Percentiles rank a stretch among this genome's conserved stretches.
phyloP scores from a whole-genome alignment of 202 grass and related monocot species.

The Zoysia matrella region DNA sequence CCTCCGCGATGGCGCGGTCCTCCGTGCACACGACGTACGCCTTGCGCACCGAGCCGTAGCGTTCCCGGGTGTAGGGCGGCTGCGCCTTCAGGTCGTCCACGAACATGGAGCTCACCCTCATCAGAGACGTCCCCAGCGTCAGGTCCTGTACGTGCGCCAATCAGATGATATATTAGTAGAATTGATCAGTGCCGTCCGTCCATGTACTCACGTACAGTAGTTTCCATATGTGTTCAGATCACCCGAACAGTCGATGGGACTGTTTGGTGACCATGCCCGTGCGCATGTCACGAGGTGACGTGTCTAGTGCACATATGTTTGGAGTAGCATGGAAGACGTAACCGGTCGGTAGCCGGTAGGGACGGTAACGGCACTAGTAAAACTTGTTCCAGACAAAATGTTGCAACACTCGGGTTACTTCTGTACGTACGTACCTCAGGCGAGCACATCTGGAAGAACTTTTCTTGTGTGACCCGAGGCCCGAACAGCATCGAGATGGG shows the following conservation, averaged over 20 bases:
- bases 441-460: constrained; percentile 58
- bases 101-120: constrained; percentile 63
- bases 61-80: constrained; percentile 34
- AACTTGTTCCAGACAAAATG: neutral
- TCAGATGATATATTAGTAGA: no score
- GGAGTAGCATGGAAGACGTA: no score
- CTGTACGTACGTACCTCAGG: constrained; percentile 52
- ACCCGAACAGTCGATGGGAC: no score
- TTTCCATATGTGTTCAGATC: no score
- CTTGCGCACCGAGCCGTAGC: constrained; percentile 61
- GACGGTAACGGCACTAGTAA: neutral
- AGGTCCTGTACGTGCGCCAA: constrained; percentile 46
- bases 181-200: no score
- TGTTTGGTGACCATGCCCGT: no score
- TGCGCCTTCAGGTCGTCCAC: constrained; percentile 48
- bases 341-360: no score
- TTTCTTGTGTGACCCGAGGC: constrained; percentile 33
- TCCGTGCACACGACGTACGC: constrained; percentile 58
- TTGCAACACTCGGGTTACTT: neutral
- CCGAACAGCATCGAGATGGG: constrained; percentile 52
- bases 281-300: no score
- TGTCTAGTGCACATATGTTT: no score
- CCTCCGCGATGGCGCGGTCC: constrained; percentile 45
- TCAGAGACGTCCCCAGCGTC: constrained; percentile 47
- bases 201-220: no score